These are phyloP conservation scores for Backusella tuberculispora DNA, from an alignment of 192 early-diverging fungal species.

Conservation along the genomic window DNA sequence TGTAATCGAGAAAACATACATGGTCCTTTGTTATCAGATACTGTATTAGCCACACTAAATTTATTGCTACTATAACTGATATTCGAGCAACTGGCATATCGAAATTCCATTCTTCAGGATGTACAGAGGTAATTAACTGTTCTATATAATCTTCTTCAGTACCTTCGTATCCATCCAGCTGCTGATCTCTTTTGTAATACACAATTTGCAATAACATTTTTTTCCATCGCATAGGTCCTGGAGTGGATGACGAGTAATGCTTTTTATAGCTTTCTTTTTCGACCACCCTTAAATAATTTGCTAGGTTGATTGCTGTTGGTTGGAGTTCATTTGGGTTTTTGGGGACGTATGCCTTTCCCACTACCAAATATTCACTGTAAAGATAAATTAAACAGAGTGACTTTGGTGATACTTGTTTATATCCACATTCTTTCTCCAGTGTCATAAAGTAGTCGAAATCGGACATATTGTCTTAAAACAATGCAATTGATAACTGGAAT, in stretches of 20 bases:
- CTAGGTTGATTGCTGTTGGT: neutral
- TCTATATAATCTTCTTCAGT: neutral
- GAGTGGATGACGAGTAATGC: neutral
- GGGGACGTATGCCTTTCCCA: constrained; percentile 13
- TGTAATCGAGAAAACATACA: constrained; percentile 9
- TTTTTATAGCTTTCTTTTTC: neutral
- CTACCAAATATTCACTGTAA: constrained; percentile 21
- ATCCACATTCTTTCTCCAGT: neutral
- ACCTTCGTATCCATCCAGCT: neutral
- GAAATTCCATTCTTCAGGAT: constrained; percentile 1
- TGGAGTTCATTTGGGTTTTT: neutral
- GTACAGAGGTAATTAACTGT: neutral
- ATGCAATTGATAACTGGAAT: neutral
- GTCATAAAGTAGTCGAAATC: neutral
- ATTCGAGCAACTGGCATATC: neutral
- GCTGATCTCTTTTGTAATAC: neutral
- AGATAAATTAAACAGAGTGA: neutral
- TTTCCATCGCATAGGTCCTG: neutral
- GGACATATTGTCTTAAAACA: constrained; percentile 19
- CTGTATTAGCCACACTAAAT: constrained; percentile 6
- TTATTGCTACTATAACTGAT: neutral
- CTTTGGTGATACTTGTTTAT: neutral
- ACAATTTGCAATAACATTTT: neutral
- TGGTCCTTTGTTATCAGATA: neutral
- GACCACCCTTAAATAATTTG: neutral